phyloP scores from a whole-genome alignment of 345 rosid species.

The Lagerstroemia speciosa region DNA sequence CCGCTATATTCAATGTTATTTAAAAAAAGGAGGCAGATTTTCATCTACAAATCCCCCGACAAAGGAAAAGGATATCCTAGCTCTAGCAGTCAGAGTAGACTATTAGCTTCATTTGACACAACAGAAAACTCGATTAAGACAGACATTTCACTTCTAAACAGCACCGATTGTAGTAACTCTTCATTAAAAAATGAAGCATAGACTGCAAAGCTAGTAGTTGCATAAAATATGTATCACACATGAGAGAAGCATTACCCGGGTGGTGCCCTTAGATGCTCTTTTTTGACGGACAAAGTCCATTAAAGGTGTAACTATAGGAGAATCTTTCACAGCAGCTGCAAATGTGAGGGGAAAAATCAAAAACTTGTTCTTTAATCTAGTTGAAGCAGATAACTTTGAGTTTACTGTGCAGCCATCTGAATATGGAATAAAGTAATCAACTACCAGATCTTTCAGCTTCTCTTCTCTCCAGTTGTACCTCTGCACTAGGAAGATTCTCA shows the following conservation, averaged over 20 bases:
- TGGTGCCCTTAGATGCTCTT: conserved; percentile 44
- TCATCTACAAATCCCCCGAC: neutral
- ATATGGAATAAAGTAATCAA: conserved; percentile 5
- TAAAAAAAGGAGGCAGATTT: neutral
- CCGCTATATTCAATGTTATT: neutral
- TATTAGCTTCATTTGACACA: neutral
- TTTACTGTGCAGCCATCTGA: neutral
- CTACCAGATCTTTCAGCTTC: conserved; percentile 72
- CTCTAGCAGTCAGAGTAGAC: neutral
- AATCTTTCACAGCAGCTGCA: conserved; percentile 37
- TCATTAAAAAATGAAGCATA: neutral
- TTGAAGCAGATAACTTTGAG: neutral
- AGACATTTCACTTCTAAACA: neutral
- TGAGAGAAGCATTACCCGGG: conserved; percentile 27
- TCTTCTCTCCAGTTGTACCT: conserved; percentile 59
- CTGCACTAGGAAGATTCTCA: conserved; percentile 75
- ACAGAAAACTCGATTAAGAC: neutral
- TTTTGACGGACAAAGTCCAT: conserved; percentile 65
- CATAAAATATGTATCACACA: neutral
- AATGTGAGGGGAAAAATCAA: neutral
- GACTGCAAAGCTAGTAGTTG: neutral
- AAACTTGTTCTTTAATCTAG: neutral
- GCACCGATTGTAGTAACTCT: neutral
- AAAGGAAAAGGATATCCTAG: neutral
- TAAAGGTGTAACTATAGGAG: conserved; percentile 44